phyloP scores from a whole-genome alignment of 2,329 filamentous ascomycete genomes.

The Rutstroemia sydowiana region DNA sequence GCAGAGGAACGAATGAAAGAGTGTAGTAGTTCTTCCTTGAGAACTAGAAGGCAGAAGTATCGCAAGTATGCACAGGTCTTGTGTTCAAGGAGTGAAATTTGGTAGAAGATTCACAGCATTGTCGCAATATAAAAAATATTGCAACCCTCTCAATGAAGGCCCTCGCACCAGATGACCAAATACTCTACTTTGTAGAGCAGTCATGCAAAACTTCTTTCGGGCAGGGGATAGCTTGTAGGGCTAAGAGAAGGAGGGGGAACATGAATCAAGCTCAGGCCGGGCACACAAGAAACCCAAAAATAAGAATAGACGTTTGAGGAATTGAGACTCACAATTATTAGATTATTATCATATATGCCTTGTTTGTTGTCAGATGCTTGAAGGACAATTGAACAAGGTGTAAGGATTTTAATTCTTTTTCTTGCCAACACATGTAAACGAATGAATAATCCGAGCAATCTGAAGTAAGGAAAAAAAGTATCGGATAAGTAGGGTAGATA shows the following conservation, averaged over 20 bases:
- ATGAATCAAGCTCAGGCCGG: slow-evolving; percentile 4
- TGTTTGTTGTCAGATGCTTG: slow-evolving; percentile 5
- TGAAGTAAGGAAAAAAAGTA: too few species aligned
- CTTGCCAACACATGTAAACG: slow-evolving; percentile 3
- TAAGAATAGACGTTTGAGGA: not conserved
- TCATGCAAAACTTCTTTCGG: slow-evolving; percentile 6
- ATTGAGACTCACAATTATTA: slow-evolving; percentile 5
- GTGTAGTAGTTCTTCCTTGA: too few species aligned
- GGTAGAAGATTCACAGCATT: slow-evolving; percentile 1
- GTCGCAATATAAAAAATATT: slow-evolving; percentile 5
- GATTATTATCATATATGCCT: not conserved
- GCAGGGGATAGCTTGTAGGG: slow-evolving; percentile 9
- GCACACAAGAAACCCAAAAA: not conserved
- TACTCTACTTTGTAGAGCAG: slow-evolving; percentile 1
- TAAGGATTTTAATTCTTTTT: slow-evolving; percentile 5
- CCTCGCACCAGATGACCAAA: slow-evolving; percentile 11
- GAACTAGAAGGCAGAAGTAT: not conserved
- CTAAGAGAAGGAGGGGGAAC: slow-evolving; percentile 1
- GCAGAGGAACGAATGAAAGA: slow-evolving; percentile 6
- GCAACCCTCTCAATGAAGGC: not conserved
- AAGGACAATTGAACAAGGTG: slow-evolving; percentile 5
- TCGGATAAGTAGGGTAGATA: too few species aligned
- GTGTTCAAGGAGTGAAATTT: not conserved
- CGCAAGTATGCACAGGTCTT: slow-evolving; percentile 1
- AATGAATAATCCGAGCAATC: too few species aligned